phyloP scores from a whole-genome alignment of 352 stramenopile species.

The Globisporangium carolinianum region DNA sequence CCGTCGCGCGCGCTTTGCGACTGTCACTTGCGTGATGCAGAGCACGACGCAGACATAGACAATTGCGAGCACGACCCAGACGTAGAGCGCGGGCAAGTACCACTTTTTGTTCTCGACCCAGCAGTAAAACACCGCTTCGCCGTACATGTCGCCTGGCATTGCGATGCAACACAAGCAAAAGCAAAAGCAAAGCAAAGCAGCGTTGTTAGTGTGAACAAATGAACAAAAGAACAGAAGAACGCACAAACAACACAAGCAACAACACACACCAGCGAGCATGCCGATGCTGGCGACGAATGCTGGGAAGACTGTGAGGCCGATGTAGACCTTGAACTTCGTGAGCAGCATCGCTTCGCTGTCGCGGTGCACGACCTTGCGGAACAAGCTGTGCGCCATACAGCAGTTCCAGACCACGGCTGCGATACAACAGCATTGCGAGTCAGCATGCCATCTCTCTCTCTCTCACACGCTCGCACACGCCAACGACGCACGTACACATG shows the following conservation, averaged over 20 bases:
- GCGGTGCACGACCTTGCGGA: conserved; percentile 54
- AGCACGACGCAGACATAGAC: conserved; percentile 65
- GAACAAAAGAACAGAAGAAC: background rate
- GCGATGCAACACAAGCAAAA: background rate
- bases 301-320: conserved; percentile 37
- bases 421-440: background rate
- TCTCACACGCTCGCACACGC: no score
- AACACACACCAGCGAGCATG: conserved; percentile 23
- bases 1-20: conserved; percentile 24
- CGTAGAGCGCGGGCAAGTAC: conserved; percentile 56
- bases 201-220: background rate
- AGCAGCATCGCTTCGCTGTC: conserved; percentile 61
- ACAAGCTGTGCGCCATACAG: conserved; percentile 66
- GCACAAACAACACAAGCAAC: background rate
- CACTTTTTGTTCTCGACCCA: conserved; percentile 44
- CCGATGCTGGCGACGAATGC: conserved; percentile 27
- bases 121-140: conserved; percentile 70
- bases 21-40: conserved; percentile 50
- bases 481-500: conserved; percentile 29
- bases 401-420: conserved; percentile 62
- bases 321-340: conserved; percentile 52
- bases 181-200: background rate
- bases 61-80: conserved; percentile 54
- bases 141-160: conserved; percentile 15
- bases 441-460: no score